A percentile compares a stretch with the other conserved stretches of the same genome.
Evolutionary conservation across 768 basidiomycete genomes (phyloP).

Genomic region (Amanita jacksonii): DNA sequence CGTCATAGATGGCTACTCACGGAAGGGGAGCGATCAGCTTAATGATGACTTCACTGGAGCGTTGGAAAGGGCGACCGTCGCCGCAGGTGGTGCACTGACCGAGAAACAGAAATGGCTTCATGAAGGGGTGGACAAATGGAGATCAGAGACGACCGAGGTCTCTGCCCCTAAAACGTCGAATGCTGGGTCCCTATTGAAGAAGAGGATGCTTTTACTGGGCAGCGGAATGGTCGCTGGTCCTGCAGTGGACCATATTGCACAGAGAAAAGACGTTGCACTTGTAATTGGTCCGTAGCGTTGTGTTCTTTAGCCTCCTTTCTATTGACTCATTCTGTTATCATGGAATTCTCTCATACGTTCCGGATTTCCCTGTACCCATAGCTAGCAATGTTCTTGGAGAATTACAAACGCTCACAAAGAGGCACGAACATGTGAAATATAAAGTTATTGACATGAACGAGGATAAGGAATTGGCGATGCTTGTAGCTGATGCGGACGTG

Average conservation of each 20-base stretch:
- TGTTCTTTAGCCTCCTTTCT: conserved; percentile 3
- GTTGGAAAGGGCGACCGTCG: conserved; percentile 65
- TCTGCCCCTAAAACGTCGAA: not conserved
- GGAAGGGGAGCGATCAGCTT: conserved; percentile 8
- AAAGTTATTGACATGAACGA: conserved; percentile 54
- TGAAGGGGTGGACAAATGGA: conserved; percentile 35
- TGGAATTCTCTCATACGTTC: conserved; percentile 7
- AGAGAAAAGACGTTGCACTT: conserved; percentile 53
- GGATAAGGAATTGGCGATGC: conserved; percentile 28
- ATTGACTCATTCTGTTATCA: conserved; percentile 7
- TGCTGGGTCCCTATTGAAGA: conserved; percentile 28
- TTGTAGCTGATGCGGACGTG: conserved; percentile 62
- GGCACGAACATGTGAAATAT: conserved; percentile 42
- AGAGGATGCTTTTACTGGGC: conserved; percentile 73
- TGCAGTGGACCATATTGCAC: conserved; percentile 65
- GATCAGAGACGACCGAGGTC: conserved; percentile 1
- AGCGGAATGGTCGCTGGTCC: conserved; percentile 96
- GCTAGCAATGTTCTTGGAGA: conserved; percentile 67
- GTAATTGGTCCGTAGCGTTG: conserved; percentile 55
- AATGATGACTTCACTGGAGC: conserved; percentile 28
- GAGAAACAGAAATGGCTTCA: conserved; percentile 51
- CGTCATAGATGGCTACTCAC: conserved; percentile 35
- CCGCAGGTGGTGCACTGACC: conserved; percentile 44
- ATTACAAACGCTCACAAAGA: conserved; percentile 35
- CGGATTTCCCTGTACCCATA: conserved; percentile 19